Evolutionary conservation across 2,329 filamentous ascomycete genomes (phyloP).

Genomic region (Calonectria pseudoturangicola): DNA sequence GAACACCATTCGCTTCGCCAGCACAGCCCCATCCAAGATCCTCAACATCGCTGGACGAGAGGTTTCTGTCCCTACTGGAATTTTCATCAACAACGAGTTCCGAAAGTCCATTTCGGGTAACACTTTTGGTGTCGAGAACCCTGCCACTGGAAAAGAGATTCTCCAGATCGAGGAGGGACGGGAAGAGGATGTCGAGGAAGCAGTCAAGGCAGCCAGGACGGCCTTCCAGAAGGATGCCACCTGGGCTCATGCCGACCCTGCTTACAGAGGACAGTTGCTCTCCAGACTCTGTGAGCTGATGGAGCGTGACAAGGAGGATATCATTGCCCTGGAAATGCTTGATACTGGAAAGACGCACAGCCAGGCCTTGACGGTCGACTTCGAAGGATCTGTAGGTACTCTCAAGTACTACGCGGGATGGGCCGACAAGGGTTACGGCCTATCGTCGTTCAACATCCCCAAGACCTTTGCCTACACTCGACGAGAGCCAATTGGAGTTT

Average conservation of each 20-base stretch:
- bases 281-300: conserved; percentile 23
- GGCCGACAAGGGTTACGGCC: conserved; percentile 30
- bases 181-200: conserved; percentile 31
- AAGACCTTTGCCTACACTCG: conserved; percentile 29
- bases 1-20: conserved; percentile 28
- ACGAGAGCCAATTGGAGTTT: conserved; percentile 36
- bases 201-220: conserved; percentile 34
- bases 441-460: conserved; percentile 26
- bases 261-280: conserved; percentile 20
- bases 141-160: conserved; percentile 22
- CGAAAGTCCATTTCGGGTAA: conserved; percentile 7
- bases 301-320: conserved; percentile 25
- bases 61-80: conserved; percentile 29
- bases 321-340: conserved; percentile 25
- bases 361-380: conserved; percentile 20
- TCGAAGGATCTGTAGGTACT: conserved; percentile 17
- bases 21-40: conserved; percentile 25
- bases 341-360: conserved; percentile 32
- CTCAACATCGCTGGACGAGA: conserved; percentile 30
- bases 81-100: conserved; percentile 38
- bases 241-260: conserved; percentile 12
- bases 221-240: conserved; percentile 21
- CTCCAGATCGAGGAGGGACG: conserved; percentile 9
- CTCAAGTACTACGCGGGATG: conserved; percentile 36
- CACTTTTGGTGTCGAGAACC: conserved; percentile 21